Percentiles rank a stretch among this genome's conserved stretches.
These are phyloP conservation scores for Mentha longifolia DNA, from an alignment of 257 asterid genomes.

Conservation along the genomic window DNA sequence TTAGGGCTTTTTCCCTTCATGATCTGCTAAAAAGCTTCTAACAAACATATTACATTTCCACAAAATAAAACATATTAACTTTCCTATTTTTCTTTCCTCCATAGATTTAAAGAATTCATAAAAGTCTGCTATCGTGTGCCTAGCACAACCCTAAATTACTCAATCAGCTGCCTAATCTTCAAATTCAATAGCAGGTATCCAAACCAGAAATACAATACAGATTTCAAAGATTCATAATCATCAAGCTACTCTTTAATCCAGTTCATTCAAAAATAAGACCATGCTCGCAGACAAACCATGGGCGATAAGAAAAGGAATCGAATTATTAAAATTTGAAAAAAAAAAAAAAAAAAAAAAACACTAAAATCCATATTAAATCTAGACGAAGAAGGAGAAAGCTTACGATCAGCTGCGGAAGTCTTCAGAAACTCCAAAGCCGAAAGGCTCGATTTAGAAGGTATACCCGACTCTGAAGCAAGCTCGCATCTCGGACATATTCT, in stretches of 20 bases:
- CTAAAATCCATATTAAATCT: constrained; percentile 10
- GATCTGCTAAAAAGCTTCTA: constrained; percentile 3
- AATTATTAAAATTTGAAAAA: too few relatives aligned
- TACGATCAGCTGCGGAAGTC: constrained; percentile 77
- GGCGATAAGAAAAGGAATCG: background rate
- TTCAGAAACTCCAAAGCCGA: constrained; percentile 83
- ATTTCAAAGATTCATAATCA: too few relatives aligned
- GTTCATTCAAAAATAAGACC: too few relatives aligned
- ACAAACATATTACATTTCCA: background rate
- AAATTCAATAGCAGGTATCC: too few relatives aligned
- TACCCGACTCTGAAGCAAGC: constrained; percentile 34
- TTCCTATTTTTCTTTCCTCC: constrained; percentile 3
- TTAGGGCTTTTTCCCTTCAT: constrained; percentile 30
- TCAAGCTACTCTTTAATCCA: background rate
- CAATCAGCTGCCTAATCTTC: too few relatives aligned
- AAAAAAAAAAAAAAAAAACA: too few relatives aligned
- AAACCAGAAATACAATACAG: background rate
- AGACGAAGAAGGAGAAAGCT: constrained; percentile 31
- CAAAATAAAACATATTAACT: background rate
- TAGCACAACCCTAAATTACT: too few relatives aligned
- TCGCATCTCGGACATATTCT: constrained; percentile 58
- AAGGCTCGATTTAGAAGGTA: constrained; percentile 56
- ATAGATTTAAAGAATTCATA: too few relatives aligned
- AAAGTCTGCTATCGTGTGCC: too few relatives aligned
- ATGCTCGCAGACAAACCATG: too few relatives aligned